These are phyloP conservation scores for Lasiosphaeria ovina DNA, from an alignment of 495 filamentous ascomycete genomes.

Conservation along the genomic window DNA sequence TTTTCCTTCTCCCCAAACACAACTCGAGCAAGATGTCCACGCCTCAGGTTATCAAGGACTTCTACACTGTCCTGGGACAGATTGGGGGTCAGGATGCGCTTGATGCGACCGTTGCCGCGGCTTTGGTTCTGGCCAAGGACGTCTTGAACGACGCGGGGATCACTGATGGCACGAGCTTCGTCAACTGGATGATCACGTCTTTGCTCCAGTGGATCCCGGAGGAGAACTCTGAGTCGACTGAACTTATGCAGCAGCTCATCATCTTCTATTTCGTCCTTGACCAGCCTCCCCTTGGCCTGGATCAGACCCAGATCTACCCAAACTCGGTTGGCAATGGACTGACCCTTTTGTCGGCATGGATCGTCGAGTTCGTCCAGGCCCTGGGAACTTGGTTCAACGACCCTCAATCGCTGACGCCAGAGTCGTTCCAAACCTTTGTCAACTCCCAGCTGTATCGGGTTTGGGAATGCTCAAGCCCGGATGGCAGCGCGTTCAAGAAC, in stretches of 20 bases:
- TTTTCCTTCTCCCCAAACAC: too few relatives aligned
- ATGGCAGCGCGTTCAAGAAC: neutral
- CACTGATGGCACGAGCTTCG: neutral
- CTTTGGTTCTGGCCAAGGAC: too few relatives aligned
- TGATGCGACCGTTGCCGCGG: too few relatives aligned
- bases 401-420: neutral
- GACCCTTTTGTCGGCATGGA: slow-evolving; percentile 7
- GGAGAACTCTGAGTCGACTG: neutral
- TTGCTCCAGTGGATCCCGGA: slow-evolving; percentile 1
- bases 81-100: too few relatives aligned
- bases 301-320: neutral
- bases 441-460: neutral
- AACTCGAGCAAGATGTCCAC: too few relatives aligned
- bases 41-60: too few relatives aligned
- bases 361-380: neutral
- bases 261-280: slow-evolving; percentile 12
- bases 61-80: too few relatives aligned
- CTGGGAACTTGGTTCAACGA: neutral
- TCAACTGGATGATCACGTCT: neutral
- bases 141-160: neutral
- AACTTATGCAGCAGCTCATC: neutral
- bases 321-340: slow-evolving; percentile 1
- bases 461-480: slow-evolving; percentile 1
- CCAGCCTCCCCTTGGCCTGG: neutral
- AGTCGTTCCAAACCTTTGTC: slow-evolving; percentile 2